Evolutionary conservation across 2,329 filamentous ascomycete species (phyloP).

Genomic region (Penicillium italicum): DNA sequence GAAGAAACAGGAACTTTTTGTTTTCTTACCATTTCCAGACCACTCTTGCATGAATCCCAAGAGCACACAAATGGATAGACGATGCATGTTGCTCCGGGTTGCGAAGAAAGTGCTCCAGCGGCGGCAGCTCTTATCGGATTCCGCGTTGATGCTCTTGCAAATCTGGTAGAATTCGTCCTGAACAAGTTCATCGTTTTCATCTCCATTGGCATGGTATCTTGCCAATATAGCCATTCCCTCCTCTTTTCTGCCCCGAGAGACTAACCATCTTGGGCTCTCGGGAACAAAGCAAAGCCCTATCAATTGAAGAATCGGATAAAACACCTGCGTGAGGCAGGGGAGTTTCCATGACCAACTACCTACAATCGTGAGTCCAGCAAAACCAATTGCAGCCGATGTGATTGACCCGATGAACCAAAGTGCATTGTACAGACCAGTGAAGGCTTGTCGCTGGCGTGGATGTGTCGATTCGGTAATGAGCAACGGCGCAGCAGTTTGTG

Average conservation of each 20-base stretch:
- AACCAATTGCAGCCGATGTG: slow-evolving; percentile 17
- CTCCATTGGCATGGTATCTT: slow-evolving; percentile 56
- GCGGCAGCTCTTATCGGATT: slow-evolving; percentile 13
- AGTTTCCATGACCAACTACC: slow-evolving; percentile 52
- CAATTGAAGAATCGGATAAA: slow-evolving; percentile 48
- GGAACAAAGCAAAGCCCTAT: slow-evolving; percentile 54
- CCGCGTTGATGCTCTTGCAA: slow-evolving; percentile 20
- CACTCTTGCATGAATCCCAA: slow-evolving; percentile 24
- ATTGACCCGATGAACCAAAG: slow-evolving; percentile 26
- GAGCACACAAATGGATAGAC: slow-evolving; percentile 20
- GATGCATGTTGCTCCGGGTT: slow-evolving; percentile 18
- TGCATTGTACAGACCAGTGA: slow-evolving; percentile 32
- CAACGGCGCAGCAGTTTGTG: slow-evolving; percentile 29
- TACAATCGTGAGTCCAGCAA: slow-evolving; percentile 14
- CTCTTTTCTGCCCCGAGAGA: slow-evolving; percentile 55
- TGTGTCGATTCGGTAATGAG: slow-evolving; percentile 32
- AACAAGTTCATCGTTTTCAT: slow-evolving; percentile 25
- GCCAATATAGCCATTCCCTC: slow-evolving; percentile 56
- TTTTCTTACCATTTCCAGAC: slow-evolving; percentile 9
- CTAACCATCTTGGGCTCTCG: slow-evolving; percentile 62
- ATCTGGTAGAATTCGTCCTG: slow-evolving; percentile 27
- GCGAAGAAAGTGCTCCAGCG: slow-evolving; percentile 20
- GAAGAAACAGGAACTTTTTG: background rate
- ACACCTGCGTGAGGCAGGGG: slow-evolving; percentile 55
- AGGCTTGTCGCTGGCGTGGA: slow-evolving; percentile 27